A percentile compares a stretch with the other conserved stretches of the same genome.
Evolutionary conservation across 1,284 basidiomycete genomes (phyloP).

Genomic region (Ganoderma sp.): DNA sequence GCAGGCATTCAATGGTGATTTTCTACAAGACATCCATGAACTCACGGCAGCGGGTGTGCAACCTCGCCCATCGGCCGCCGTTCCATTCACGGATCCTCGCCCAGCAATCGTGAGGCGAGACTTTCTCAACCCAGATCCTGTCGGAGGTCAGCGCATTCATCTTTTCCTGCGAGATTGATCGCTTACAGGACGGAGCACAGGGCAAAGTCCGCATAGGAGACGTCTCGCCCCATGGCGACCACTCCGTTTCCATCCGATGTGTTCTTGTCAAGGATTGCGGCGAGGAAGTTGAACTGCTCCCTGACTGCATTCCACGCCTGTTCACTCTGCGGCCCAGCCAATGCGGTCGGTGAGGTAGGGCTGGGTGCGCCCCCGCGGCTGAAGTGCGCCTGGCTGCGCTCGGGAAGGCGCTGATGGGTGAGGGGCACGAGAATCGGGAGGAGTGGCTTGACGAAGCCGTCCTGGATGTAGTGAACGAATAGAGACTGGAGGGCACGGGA

Average conservation of each 20-base stretch:
- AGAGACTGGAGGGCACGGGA: conserved; percentile 67
- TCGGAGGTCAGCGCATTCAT: not conserved
- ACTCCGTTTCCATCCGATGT: conserved; percentile 57
- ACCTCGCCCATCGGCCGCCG: conserved; percentile 59
- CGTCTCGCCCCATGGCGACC: conserved; percentile 67
- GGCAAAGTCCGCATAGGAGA: conserved; percentile 74
- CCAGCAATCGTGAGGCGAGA: conserved; percentile 71
- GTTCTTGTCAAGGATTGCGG: conserved; percentile 69
- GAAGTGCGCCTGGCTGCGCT: conserved; percentile 60
- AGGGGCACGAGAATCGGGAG: conserved; percentile 73
- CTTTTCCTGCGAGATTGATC: not conserved
- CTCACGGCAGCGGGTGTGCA: conserved; percentile 61
- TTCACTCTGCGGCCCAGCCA: conserved; percentile 56
- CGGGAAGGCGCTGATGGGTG: conserved; percentile 63
- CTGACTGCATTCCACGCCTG: conserved; percentile 67
- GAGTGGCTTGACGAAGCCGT: conserved; percentile 68
- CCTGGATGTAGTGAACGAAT: conserved; percentile 73
- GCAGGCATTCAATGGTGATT: not conserved
- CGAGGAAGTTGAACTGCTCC: conserved; percentile 69
- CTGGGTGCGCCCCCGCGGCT: conserved; percentile 33
- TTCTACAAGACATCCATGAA: conserved; percentile 60
- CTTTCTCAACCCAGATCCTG: conserved; percentile 65
- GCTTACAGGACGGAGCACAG: conserved; percentile 53
- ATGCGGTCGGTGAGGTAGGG: conserved; percentile 35
- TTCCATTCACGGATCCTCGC: conserved; percentile 64